Evolutionary conservation across 2,329 filamentous ascomycete species (phyloP).

Genomic region (Aspergillus hortae): DNA sequence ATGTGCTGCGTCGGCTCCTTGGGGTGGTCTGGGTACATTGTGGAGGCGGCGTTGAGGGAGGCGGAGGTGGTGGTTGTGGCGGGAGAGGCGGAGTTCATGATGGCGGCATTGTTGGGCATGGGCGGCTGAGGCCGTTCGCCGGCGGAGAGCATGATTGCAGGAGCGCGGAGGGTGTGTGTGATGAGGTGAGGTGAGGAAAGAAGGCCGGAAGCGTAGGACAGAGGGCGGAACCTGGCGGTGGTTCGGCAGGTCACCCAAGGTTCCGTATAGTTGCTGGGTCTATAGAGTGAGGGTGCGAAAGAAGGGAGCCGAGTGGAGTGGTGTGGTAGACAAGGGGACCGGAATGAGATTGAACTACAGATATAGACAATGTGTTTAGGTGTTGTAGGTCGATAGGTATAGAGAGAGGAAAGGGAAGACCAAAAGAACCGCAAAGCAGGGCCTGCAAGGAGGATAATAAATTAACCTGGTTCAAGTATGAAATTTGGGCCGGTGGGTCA

Average conservation of each 20-base stretch:
- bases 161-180: conserved; percentile 3
- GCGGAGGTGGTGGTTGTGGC: conserved; percentile 17
- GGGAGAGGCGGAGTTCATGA: conserved; percentile 20
- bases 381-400: neutral
- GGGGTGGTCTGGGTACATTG: conserved; percentile 15
- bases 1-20: conserved; percentile 57
- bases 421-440: neutral
- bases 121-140: conserved; percentile 32
- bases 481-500: conserved; percentile 16
- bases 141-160: conserved; percentile 38
- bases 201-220: conserved; percentile 6
- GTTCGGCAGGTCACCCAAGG: neutral
- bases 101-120: conserved; percentile 19
- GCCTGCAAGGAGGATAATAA: conserved; percentile 4
- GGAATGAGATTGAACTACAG: neutral
- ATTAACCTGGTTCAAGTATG: conserved; percentile 21
- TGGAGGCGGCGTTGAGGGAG: conserved; percentile 14
- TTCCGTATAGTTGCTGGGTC: neutral
- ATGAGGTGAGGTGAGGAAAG: neutral
- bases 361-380: neutral
- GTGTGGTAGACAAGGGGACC: neutral
- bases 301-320: neutral
- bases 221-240: neutral
- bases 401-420: neutral
- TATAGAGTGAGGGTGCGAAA: neutral